phyloP scores from a whole-genome alignment of 2,329 filamentous ascomycete species.

The Teratosphaeria gauchensis region DNA sequence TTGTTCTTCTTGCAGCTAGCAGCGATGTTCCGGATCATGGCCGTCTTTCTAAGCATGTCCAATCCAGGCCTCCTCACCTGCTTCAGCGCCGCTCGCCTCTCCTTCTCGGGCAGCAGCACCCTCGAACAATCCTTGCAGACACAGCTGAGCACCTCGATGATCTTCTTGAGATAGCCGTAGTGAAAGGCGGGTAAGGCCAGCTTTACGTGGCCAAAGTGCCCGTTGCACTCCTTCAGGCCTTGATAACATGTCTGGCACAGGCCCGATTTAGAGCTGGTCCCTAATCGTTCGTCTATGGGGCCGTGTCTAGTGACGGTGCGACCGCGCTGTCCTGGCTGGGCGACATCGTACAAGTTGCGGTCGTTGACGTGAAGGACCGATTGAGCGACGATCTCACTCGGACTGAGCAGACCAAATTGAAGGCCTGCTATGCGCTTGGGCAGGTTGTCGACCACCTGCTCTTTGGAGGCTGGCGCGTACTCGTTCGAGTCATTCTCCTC shows the following conservation, averaged over 20 bases:
- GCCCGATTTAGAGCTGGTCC: constrained; percentile 75
- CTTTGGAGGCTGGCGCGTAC: constrained; percentile 43
- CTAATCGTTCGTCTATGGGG: constrained; percentile 78
- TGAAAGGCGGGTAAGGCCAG: constrained; percentile 89
- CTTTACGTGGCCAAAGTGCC: constrained; percentile 90
- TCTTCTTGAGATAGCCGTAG: constrained; percentile 89
- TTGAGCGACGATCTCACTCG: constrained; percentile 87
- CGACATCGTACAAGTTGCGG: constrained; percentile 74
- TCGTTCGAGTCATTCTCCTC: constrained; percentile 11
- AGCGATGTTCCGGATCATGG: constrained; percentile 78
- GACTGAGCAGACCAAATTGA: constrained; percentile 85
- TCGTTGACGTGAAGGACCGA: constrained; percentile 92
- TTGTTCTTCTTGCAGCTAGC: constrained; percentile 83
- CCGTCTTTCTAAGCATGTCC: constrained; percentile 76
- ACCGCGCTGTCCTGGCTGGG: constrained; percentile 35
- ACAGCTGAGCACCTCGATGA: constrained; percentile 82
- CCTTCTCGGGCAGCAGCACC: constrained; percentile 71
- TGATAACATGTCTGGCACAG: constrained; percentile 77
- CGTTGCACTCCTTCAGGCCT: constrained; percentile 73
- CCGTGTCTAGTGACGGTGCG: constrained; percentile 71
- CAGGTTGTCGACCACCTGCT: constrained; percentile 79
- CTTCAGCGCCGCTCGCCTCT: constrained; percentile 67
- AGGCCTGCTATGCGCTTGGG: constrained; percentile 89
- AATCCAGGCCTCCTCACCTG: constrained; percentile 71
- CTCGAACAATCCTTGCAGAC: constrained; percentile 91